Evolutionary conservation across 371 early-diverging fungal species (phyloP), one percentile per base, ranked within the genome.

Genomic region (Syncephalastrum contaminatum): DNA sequence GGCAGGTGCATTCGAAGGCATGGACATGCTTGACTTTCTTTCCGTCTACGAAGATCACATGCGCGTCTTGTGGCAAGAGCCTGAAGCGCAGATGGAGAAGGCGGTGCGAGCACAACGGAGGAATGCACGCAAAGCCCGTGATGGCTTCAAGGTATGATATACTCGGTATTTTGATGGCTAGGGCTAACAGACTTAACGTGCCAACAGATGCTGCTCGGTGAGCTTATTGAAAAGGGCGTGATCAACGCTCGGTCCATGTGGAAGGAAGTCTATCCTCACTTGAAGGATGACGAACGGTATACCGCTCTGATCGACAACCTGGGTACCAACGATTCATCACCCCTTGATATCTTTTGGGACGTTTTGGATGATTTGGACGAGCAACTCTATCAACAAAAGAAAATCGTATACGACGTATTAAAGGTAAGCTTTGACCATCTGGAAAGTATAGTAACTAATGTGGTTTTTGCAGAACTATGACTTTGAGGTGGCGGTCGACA

Each of bases 271-370:
- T 90, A 88, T 60, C 90, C 92, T 1, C 36, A 75, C 21, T 77
- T 95, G 56, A 82, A 86, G 47, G 74, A 84, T 3, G 91, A 95
- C 58, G 63, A 74, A 18, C 75, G 89, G 20, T 95, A 89, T 58
- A 40, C 58, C 4, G 12, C 36, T 30, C 36, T 30, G 36, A 36
- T 30, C 10, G 69, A 80, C n/a, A 82, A 93, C 64, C 80, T 97
- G 4, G 94, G 94, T 0, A 85, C 90, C 54, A 77, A 86, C 1
- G 96, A 94, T 7, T 93, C 94, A 0, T 82, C 88, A 4, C 94
- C 97, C 2, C 61, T 93, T 49, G 96, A 97, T 48, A 62, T 97
- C 53, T 95, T 95, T 63, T 95, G 94, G 89, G 97, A 97, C 66
- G 53, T 84, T 14, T 68, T 95, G 19, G 88, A 91, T 59, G 85